These are phyloP conservation scores for Pneumocystis oryctolagi DNA, from an alignment of 1,139 yeast genomes.

Conservation along the genomic window DNA sequence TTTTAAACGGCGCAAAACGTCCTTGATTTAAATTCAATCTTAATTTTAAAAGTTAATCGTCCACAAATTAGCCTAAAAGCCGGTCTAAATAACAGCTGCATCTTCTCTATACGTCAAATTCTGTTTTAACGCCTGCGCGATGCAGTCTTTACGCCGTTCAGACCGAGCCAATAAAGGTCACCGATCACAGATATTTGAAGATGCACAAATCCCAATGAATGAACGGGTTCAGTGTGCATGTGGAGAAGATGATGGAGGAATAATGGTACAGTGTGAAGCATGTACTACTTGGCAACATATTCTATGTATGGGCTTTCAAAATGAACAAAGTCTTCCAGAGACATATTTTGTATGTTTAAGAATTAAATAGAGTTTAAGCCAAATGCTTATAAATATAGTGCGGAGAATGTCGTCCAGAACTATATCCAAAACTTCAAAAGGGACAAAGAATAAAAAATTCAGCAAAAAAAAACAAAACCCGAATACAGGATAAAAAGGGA, in stretches of 20 bases:
- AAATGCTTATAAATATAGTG: constrained; percentile 22
- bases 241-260: constrained; percentile 36
- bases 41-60: no score
- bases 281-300: constrained; percentile 83
- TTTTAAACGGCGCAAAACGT: no score
- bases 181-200: background rate
- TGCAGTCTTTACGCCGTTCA: background rate
- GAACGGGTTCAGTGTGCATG: constrained; percentile 38
- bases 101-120: no score
- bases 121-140: no score
- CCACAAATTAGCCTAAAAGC: no score
- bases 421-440: constrained; percentile 22
- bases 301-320: constrained; percentile 41
- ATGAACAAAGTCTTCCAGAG: constrained; percentile 31
- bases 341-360: constrained; percentile 23
- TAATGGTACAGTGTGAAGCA: constrained; percentile 65
- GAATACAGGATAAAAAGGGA: constrained; percentile 4
- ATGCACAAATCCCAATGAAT: background rate
- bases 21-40: no score
- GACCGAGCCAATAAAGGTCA: background rate
- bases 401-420: constrained; percentile 34
- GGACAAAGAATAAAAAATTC: constrained; percentile 10
- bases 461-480: constrained; percentile 7
- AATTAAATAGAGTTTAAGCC: background rate
- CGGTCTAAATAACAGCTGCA: no score